Base-by-base conservation (phyloP, 192 early-diverging fungal genomes). In the Umbelopsis sp. region DNA sequence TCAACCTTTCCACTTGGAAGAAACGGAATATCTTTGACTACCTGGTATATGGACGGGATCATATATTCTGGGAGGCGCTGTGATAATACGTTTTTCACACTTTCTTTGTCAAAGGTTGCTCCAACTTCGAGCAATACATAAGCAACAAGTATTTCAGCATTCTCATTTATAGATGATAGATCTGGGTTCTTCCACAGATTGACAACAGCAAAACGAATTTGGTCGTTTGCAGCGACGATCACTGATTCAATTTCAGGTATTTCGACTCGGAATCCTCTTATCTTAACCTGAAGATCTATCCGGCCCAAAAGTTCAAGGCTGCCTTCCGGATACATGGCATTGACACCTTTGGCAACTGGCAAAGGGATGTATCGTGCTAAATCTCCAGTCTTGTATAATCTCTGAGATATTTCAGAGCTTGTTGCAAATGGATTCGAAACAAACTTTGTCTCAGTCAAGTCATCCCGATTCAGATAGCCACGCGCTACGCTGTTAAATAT, bases 31-130 rank as follows among this genome's bases (percentile, higher is more conserved):
- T 5, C 37, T 11, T 78, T 74, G 50, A 81, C 25, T 4, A 50
- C 44, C 11, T 73, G 55, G 51, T 73, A 74, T 21, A 70, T 46
- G n/a, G 78, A 69, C 3, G 91, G 91, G 37, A 93, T 82, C 61
- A 89, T 89, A 69, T 93, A 93, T 8, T 70, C 71, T 10, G 91
- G 88, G 20, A 93, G 74, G 61, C 78, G 81, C 37, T 64, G 12
- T 89, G 80, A 2, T 78, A 81, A 61, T 85, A 78, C 49, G 89
- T 82, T 64, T 83, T 83, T 66, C 81, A 79, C 67, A 53, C 49
- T 61, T 0, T 15, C 25, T 12, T 37, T 16, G 13, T 35, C 18
- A n/a, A 30, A 33, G 6, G 13, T 35, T 3, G 16, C 33, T 0
- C 4, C 30, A 35, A 37, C 30, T 25, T 35, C 35, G 3, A 33